These are phyloP conservation scores for Taiwanofungus camphoratus DNA, from an alignment of 1,284 basidiomycete species.

Conservation along the genomic window DNA sequence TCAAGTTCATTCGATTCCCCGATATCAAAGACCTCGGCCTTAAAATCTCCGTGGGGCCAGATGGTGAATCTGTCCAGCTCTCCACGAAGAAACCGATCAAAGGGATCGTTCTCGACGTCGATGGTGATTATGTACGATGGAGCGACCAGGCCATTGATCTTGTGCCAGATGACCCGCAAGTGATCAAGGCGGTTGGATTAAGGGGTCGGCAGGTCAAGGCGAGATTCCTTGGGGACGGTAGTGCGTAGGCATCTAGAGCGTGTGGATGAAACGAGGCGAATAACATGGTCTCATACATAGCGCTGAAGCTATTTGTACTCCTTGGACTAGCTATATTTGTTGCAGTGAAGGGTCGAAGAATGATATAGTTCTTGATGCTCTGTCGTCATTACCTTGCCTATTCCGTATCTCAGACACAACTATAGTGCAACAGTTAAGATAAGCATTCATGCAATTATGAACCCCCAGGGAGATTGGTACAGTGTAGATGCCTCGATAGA, in stretches of 20 bases:
- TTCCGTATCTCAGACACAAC: not conserved
- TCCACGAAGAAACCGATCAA: constrained; percentile 71
- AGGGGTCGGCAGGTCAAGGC: constrained; percentile 57
- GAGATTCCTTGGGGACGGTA: constrained; percentile 72
- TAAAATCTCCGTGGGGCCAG: constrained; percentile 40
- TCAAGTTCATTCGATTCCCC: constrained; percentile 85
- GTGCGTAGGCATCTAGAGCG: constrained; percentile 36
- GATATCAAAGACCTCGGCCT: constrained; percentile 51
- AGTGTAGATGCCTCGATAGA: constrained; percentile 13
- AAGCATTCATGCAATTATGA: constrained; percentile 27
- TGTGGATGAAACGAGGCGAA: too few relatives aligned
- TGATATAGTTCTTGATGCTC: too few relatives aligned
- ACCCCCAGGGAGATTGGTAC: constrained; percentile 29
- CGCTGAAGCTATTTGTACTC: too few relatives aligned
- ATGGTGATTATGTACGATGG: constrained; percentile 69
- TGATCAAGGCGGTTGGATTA: constrained; percentile 57
- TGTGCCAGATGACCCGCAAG: constrained; percentile 76
- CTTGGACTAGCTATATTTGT: too few relatives aligned
- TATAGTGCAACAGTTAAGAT: constrained; percentile 3
- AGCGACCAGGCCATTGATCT: constrained; percentile 86
- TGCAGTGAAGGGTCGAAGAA: too few relatives aligned
- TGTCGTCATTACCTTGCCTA: not conserved
- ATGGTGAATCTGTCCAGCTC: constrained; percentile 60
- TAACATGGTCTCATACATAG: too few relatives aligned
- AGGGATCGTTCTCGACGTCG: constrained; percentile 75